Evolutionary conservation across 257 asterid genomes (phyloP).

Genomic region (Solanum lycopersicoides): DNA sequence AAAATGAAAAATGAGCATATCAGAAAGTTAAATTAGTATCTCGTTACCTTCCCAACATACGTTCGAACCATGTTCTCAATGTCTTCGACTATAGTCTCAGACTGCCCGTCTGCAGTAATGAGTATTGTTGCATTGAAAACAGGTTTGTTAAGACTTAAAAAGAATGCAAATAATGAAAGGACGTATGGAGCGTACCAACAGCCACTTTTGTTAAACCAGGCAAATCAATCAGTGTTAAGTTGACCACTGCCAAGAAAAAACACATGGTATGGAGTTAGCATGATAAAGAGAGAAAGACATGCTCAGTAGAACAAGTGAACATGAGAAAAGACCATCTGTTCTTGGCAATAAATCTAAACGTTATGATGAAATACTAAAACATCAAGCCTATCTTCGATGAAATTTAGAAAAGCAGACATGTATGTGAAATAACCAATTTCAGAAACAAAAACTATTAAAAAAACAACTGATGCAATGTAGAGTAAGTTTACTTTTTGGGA

Average conservation of each 20-base stretch:
- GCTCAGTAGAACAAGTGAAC: background rate
- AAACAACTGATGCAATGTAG: background rate
- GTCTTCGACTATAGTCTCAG: slow-evolving; percentile 81
- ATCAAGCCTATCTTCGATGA: background rate
- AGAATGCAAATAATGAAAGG: background rate
- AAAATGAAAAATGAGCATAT: background rate
- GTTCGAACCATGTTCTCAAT: slow-evolving; percentile 90
- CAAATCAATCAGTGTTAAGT: slow-evolving; percentile 87
- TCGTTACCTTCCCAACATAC: slow-evolving; percentile 76
- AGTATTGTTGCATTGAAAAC: background rate
- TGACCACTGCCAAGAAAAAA: slow-evolving; percentile 61
- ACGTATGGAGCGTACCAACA: slow-evolving; percentile 48
- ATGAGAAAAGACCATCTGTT: slow-evolving; percentile 1
- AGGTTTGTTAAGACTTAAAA: background rate
- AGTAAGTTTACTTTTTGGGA: background rate
- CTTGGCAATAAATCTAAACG: background rate
- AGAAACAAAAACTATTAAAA: background rate
- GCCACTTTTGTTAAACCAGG: slow-evolving; percentile 98
- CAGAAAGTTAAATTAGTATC: background rate
- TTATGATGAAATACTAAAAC: background rate
- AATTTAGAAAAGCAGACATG: background rate
- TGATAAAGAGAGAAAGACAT: background rate
- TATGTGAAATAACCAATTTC: background rate
- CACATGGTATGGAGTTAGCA: background rate
- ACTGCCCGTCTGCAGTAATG: slow-evolving; percentile 73